Percentiles rank a stretch among this genome's conserved stretches.
Evolutionary conservation across 345 rosid genomes (phyloP).

Genomic region (Camelina neglecta): DNA sequence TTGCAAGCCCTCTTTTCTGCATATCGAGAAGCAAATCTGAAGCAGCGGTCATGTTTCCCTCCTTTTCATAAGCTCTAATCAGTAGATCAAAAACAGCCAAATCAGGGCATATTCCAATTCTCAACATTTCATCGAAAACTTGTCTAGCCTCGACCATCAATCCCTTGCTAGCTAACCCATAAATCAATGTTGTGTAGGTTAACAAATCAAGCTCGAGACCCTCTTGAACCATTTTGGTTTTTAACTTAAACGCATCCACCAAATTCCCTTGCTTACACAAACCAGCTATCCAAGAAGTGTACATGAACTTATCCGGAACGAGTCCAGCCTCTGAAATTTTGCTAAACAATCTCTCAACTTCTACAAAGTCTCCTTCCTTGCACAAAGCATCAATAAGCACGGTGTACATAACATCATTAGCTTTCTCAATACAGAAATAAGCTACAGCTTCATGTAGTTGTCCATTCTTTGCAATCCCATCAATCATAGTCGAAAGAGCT

Average conservation of each 20-base stretch:
- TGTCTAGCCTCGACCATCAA: conserved; percentile 56
- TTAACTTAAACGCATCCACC: conserved; percentile 52
- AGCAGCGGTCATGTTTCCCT: conserved; percentile 42
- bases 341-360: conserved; percentile 48
- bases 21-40: conserved; percentile 47
- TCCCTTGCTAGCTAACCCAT: conserved; percentile 49
- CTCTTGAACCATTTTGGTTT: conserved; percentile 54
- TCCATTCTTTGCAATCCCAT: conserved; percentile 53
- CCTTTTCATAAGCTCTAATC: conserved; percentile 49
- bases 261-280: conserved; percentile 52
- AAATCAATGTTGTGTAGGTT: conserved; percentile 50
- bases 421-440: conserved; percentile 49
- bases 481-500: conserved; percentile 50
- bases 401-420: conserved; percentile 53
- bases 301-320: conserved; percentile 53
- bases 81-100: conserved; percentile 47
- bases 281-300: conserved; percentile 57
- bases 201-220: conserved; percentile 49
- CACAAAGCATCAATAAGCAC: conserved; percentile 50
- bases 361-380: conserved; percentile 50
- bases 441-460: conserved; percentile 45
- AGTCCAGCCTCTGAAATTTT: conserved; percentile 50
- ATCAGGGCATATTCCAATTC: conserved; percentile 48
- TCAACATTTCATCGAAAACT: conserved; percentile 52
- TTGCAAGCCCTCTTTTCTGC: conserved; percentile 46